Conservation (phyloP, 2,329 filamentous ascomycete genomes). For the Falciphora oryzae region DNA sequence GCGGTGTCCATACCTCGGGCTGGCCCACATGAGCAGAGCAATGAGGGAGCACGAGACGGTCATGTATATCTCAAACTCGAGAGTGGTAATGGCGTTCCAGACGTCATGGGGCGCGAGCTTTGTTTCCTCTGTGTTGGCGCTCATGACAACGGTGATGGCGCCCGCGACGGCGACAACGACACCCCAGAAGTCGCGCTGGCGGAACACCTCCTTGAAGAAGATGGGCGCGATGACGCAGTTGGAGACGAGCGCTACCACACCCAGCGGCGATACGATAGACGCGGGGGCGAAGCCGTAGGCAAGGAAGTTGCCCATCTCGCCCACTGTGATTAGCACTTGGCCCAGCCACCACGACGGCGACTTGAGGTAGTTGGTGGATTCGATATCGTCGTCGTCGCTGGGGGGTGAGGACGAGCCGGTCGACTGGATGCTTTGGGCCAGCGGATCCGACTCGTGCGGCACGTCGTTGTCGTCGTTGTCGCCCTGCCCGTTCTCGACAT, state of each 20-base stretch:
- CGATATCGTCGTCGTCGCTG: conserved; percentile 26
- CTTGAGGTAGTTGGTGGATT: conserved; percentile 63
- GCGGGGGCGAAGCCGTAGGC: conserved; percentile 97
- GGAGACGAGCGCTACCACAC: conserved; percentile 92
- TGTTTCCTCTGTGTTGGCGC: conserved; percentile 81
- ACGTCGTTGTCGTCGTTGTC: conserved; percentile 28
- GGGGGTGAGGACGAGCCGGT: conserved; percentile 26
- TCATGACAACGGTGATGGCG: conserved; percentile 87
- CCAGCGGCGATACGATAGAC: conserved; percentile 92
- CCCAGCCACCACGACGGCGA: conserved; percentile 97
- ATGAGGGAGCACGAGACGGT: conserved; percentile 72
- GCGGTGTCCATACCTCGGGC: conserved; percentile 74
- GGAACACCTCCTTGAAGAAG: conserved; percentile 87
- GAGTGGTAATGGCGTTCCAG: conserved; percentile 78
- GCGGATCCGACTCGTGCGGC: conserved; percentile 42
- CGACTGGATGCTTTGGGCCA: conserved; percentile 37
- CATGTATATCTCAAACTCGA: conserved; percentile 89
- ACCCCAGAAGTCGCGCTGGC: conserved; percentile 77
- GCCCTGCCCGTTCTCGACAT: conserved; percentile 12
- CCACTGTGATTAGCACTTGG: conserved; percentile 85
- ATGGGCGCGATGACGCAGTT: conserved; percentile 96
- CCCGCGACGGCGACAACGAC: conserved; percentile 82
- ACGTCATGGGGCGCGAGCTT: conserved; percentile 89
- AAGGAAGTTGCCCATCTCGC: conserved; percentile 93
- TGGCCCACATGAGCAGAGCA: conserved; percentile 70